Evolutionary conservation across 805 yeast genomes (phyloP).

Genomic region (Wilhelminamyces savonicus): DNA sequence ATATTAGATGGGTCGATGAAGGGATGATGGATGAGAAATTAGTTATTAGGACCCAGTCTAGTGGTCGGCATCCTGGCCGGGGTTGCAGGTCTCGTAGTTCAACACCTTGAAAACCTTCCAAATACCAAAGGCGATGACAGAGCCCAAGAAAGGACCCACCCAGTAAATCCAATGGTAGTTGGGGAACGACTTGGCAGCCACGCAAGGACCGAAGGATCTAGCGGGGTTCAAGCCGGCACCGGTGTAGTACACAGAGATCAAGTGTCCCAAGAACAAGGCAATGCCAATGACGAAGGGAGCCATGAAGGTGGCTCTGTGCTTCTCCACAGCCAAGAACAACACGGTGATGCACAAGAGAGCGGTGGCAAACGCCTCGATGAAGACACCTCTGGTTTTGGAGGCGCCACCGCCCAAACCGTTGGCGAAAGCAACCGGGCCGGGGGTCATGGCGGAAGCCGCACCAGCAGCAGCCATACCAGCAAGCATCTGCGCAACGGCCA

Average conservation of each 20-base stretch:
- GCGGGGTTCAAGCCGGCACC: constrained; percentile 95
- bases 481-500: constrained; percentile 63
- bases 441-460: constrained; percentile 80
- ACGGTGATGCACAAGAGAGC: constrained; percentile 69
- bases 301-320: constrained; percentile 64
- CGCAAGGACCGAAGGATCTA: constrained; percentile 77
- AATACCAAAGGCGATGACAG: constrained; percentile 57
- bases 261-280: constrained; percentile 74
- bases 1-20: too few relatives aligned
- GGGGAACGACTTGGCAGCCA: constrained; percentile 71
- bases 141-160: constrained; percentile 80
- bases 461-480: constrained; percentile 94
- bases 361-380: constrained; percentile 79
- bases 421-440: constrained; percentile 68
- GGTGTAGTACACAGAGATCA: constrained; percentile 74
- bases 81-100: constrained; percentile 64
- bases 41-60: too few relatives aligned
- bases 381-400: constrained; percentile 69
- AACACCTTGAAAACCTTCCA: constrained; percentile 62
- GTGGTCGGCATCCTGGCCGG: constrained; percentile 59
- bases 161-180: constrained; percentile 87
- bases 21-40: too few relatives aligned
- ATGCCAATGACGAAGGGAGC: constrained; percentile 84
- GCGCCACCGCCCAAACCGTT: constrained; percentile 68
- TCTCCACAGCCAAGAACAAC: constrained; percentile 77